Conservation (phyloP, 2,329 filamentous ascomycete species). For the Incumbomyces lentus region DNA sequence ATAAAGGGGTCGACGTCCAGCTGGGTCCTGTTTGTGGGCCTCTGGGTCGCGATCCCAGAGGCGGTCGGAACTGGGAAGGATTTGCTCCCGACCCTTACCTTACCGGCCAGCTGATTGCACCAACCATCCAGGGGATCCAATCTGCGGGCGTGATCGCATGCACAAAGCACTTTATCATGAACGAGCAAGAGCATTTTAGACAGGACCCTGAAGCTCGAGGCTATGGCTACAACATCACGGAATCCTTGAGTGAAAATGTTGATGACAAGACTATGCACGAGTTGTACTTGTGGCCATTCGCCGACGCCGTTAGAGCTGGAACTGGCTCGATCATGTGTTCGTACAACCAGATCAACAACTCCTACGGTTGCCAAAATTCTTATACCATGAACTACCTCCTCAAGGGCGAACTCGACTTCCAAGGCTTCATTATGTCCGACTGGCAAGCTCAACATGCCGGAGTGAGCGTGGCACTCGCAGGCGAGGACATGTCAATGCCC, state of each 20-base stretch:
- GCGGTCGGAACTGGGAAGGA: slow-evolving; percentile 58
- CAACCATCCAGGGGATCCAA: slow-evolving; percentile 71
- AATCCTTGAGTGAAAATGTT: slow-evolving; percentile 50
- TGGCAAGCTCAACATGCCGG: slow-evolving; percentile 71
- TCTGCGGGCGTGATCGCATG: slow-evolving; percentile 72
- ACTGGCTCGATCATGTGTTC: slow-evolving; percentile 59
- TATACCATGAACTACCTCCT: slow-evolving; percentile 51
- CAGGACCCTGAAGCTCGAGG: slow-evolving; percentile 48
- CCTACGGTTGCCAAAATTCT: slow-evolving; percentile 57
- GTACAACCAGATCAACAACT: slow-evolving; percentile 62
- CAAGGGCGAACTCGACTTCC: slow-evolving; percentile 67
- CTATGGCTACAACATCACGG: slow-evolving; percentile 53
- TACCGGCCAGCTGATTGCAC: slow-evolving; percentile 59
- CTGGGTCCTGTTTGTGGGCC: slow-evolving; percentile 70
- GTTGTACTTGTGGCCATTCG: slow-evolving; percentile 54
- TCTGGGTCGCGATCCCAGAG: slow-evolving; percentile 56
- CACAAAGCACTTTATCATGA: slow-evolving; percentile 64
- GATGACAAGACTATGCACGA: slow-evolving; percentile 56
- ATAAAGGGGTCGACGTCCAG: slow-evolving; percentile 64
- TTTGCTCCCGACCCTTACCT: slow-evolving; percentile 66
- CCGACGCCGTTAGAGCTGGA: slow-evolving; percentile 56
- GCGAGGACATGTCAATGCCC: slow-evolving; percentile 75
- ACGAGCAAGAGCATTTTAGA: slow-evolving; percentile 67
- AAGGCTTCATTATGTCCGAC: slow-evolving; percentile 58
- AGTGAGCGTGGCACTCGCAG: slow-evolving; percentile 53